phyloP scores from a whole-genome alignment of 352 stramenopile genomes.

The Pelagophyceae sp. region DNA sequence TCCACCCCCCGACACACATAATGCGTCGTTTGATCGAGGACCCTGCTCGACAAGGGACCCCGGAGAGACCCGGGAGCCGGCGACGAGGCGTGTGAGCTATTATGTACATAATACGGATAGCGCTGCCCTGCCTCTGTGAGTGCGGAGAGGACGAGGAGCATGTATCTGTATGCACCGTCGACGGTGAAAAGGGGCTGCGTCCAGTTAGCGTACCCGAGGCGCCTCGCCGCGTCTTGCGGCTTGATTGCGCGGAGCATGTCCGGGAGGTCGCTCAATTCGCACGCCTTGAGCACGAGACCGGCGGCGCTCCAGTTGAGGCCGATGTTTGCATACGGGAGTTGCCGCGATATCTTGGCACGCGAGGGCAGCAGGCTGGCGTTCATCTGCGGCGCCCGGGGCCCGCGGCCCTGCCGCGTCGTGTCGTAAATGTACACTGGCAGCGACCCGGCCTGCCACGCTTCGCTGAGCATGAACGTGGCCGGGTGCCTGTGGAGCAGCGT shows the following conservation, averaged over 20 bases:
- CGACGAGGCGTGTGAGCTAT: too few species aligned
- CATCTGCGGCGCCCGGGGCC: not conserved
- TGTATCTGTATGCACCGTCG: not conserved
- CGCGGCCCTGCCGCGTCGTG: not conserved
- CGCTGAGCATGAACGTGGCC: not conserved
- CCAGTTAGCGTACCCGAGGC: not conserved
- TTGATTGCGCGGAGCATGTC: not conserved
- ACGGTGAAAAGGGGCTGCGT: not conserved
- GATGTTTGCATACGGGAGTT: not conserved
- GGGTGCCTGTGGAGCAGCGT: too few species aligned
- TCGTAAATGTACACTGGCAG: constrained; percentile 8
- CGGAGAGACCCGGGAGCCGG: too few species aligned
- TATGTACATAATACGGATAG: too few species aligned
- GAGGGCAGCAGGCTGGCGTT: not conserved
- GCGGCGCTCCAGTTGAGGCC: not conserved
- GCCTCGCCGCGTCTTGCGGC: not conserved
- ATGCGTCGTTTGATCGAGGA: too few species aligned
- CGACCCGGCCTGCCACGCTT: not conserved
- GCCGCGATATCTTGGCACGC: not conserved
- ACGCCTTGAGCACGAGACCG: not conserved
- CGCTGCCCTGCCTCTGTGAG: too few species aligned
- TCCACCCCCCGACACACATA: too few species aligned
- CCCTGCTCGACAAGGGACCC: too few species aligned
- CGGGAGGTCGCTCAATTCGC: not conserved
- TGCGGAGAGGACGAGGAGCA: not conserved